These are phyloP conservation scores for Insectozyma bohioensis DNA, from an alignment of 1,139 yeast species.

Conservation along the genomic window DNA sequence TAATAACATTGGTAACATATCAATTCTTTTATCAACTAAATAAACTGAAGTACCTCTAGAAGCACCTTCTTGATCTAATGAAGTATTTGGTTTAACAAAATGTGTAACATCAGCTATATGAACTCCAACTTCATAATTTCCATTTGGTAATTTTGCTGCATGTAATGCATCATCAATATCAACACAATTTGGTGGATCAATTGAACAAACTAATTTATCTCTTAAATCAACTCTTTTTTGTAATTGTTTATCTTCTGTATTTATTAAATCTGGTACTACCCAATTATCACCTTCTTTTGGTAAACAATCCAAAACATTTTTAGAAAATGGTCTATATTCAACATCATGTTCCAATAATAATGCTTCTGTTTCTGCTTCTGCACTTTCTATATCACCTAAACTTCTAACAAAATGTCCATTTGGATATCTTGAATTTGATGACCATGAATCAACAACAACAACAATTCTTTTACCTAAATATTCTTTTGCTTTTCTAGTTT, in stretches of 20 bases:
- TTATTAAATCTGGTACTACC: constrained; percentile 72
- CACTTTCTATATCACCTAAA: constrained; percentile 86
- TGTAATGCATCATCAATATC: constrained; percentile 99
- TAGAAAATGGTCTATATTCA: constrained; percentile 93
- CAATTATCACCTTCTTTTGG: constrained; percentile 93
- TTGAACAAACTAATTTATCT: constrained; percentile 87
- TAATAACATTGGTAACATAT: constrained; percentile 93
- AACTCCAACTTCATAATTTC: constrained; percentile 95
- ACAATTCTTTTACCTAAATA: constrained; percentile 86
- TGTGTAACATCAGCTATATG: constrained; percentile 99
- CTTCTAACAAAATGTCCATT: constrained; percentile 93
- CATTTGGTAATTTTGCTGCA: constrained; percentile 81
- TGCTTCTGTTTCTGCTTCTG: constrained; percentile 96
- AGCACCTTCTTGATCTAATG: constrained; percentile 95
- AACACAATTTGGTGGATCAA: constrained; percentile 98
- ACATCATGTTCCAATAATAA: constrained; percentile 91
- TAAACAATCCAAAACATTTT: constrained; percentile 85
- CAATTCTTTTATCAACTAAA: constrained; percentile 97
- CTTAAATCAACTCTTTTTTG: constrained; percentile 78
- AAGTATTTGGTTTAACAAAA: constrained; percentile 89
- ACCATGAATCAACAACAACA: constrained; percentile 92
- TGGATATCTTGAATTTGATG: constrained; percentile 78
- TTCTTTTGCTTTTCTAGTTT: constrained; percentile 82
- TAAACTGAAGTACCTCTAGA: constrained; percentile 96
- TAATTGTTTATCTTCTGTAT: constrained; percentile 60